Conservation (phyloP, 1,284 basidiomycete species). For the Tilletia setariae region DNA sequence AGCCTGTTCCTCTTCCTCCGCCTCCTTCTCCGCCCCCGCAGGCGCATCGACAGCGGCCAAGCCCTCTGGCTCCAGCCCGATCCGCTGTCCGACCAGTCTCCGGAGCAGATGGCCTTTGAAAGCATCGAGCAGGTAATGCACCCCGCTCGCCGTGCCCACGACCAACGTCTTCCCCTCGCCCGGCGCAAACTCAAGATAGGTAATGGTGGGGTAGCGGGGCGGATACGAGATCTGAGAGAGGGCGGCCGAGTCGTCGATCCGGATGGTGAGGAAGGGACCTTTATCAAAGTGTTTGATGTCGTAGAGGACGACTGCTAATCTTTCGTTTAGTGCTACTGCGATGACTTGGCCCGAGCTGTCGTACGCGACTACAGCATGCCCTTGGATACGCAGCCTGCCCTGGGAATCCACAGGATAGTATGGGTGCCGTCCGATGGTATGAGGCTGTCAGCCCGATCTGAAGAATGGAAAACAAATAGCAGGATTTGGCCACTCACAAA, state of each 20-base stretch:
- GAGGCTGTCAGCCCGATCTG: too few relatives aligned
- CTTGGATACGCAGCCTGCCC: conserved; percentile 60
- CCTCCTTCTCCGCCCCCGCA: conserved; percentile 16
- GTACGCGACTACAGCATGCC: conserved; percentile 79
- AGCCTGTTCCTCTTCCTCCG: conserved; percentile 28
- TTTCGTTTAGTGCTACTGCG: conserved; percentile 77
- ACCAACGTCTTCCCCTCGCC: conserved; percentile 79
- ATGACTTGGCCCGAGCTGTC: conserved; percentile 86
- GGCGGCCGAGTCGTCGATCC: conserved; percentile 61
- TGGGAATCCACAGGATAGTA: conserved; percentile 58
- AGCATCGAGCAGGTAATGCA: conserved; percentile 71
- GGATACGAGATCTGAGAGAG: conserved; percentile 46
- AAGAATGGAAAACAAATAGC: too few relatives aligned
- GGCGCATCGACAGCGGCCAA: conserved; percentile 5
- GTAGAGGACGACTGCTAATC: conserved; percentile 59
- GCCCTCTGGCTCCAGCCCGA: conserved; percentile 8
- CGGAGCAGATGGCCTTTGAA: conserved; percentile 30
- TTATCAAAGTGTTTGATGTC: conserved; percentile 85
- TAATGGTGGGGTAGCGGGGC: conserved; percentile 85
- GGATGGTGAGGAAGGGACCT: conserved; percentile 75
- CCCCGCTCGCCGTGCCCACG: conserved; percentile 84
- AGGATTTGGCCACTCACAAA: conserved; percentile 56
- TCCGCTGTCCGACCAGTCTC: conserved; percentile 33
- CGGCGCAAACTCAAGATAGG: conserved; percentile 82
- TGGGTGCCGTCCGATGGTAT: too few relatives aligned